Conservation (phyloP, 148 eudicot species). For the Cornus suecica region DNA sequence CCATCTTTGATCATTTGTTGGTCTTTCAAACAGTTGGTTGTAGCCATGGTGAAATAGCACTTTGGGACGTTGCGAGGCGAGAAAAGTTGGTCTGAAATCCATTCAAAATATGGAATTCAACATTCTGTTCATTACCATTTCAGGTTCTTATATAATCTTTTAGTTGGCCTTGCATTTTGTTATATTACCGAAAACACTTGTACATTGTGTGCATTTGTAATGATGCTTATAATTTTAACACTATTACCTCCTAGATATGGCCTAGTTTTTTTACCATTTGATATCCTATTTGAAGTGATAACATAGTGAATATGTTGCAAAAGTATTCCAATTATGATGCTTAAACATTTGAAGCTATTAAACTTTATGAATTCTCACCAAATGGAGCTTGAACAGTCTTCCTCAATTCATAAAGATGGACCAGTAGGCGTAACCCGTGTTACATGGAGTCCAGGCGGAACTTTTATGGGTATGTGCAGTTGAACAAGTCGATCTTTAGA, state of each 20-base stretch:
- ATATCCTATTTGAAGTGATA: neutral
- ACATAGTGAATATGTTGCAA: neutral
- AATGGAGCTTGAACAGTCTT: slow-evolving; percentile 47
- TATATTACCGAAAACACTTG: neutral
- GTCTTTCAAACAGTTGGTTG: slow-evolving; percentile 47
- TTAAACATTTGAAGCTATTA: slow-evolving; percentile 1
- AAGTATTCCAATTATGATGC: neutral
- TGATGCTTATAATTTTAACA: neutral
- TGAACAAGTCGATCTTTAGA: slow-evolving; percentile 1
- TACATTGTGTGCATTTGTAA: neutral
- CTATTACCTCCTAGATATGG: neutral
- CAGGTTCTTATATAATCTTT: slow-evolving; percentile 39
- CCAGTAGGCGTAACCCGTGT: slow-evolving; percentile 62
- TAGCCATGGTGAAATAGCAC: slow-evolving; percentile 60
- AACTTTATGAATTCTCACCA: slow-evolving; percentile 10
- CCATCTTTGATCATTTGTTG: slow-evolving; percentile 3
- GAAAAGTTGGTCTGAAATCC: slow-evolving; percentile 69
- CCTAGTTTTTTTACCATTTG: neutral
- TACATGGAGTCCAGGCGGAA: slow-evolving; percentile 89
- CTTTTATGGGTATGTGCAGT: slow-evolving; percentile 52
- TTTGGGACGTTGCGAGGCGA: slow-evolving; percentile 66
- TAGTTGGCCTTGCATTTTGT: neutral
- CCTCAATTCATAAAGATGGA: slow-evolving; percentile 46
- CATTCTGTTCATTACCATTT: slow-evolving; percentile 38
- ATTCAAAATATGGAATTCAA: slow-evolving; percentile 71